phyloP scores from a whole-genome alignment of 2,329 filamentous ascomycete genomes.

The Trichoderma breve region DNA sequence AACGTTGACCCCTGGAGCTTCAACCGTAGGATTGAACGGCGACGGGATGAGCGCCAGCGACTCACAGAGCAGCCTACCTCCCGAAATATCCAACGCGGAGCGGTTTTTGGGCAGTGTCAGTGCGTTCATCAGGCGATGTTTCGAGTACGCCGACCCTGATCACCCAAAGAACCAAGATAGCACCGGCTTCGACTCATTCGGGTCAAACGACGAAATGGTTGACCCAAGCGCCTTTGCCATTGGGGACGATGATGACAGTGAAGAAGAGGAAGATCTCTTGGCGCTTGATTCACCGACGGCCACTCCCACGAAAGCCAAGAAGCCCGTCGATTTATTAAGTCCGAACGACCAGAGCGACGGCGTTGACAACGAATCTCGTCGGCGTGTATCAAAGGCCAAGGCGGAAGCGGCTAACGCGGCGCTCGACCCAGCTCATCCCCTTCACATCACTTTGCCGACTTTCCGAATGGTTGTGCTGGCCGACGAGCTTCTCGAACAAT shows the following conservation, averaged over 20 bases:
- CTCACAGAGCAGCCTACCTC: conserved; percentile 40
- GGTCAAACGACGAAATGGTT: conserved; percentile 27
- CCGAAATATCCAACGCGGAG: conserved; percentile 70
- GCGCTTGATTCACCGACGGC: conserved; percentile 51
- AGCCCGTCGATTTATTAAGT: conserved; percentile 41
- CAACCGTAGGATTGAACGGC: conserved; percentile 52
- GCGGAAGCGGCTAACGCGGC: conserved; percentile 83
- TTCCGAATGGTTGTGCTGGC: conserved; percentile 98
- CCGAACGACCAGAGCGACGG: conserved; percentile 23
- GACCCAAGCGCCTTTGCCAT: conserved; percentile 65
- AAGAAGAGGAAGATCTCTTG: conserved; percentile 63
- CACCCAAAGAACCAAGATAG: conserved; percentile 61
- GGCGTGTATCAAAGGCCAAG: conserved; percentile 59
- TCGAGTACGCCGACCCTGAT: conserved; percentile 96
- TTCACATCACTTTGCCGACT: conserved; percentile 93
- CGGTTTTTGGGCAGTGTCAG: conserved; percentile 89
- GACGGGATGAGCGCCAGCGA: conserved; percentile 32
- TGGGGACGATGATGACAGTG: conserved; percentile 67
- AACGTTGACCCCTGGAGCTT: conserved; percentile 63
- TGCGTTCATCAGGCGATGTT: conserved; percentile 92
- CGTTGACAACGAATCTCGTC: conserved; percentile 25
- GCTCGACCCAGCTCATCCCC: conserved; percentile 85
- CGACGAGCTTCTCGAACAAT: conserved; percentile 91
- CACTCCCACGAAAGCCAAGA: conserved; percentile 44
- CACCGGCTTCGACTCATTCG: conserved; percentile 25